Conservation (phyloP, 1,284 basidiomycete species). For the Rhodotorula sp. region DNA sequence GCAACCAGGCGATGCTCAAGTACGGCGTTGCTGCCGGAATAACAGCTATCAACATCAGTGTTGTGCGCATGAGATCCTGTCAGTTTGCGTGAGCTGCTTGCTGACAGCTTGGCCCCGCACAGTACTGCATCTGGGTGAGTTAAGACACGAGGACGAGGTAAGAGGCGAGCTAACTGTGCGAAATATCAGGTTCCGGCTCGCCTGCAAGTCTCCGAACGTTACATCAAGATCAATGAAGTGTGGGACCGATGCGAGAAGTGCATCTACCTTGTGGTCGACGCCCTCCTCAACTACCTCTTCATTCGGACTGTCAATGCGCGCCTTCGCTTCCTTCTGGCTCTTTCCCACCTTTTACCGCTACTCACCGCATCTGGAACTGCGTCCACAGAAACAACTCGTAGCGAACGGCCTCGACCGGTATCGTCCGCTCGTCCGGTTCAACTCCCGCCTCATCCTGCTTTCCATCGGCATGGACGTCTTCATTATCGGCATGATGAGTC, state of each 20-base stretch:
- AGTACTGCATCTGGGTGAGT: too few relatives aligned
- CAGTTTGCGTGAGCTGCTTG: too few relatives aligned
- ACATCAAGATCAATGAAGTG: not conserved
- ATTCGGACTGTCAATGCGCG: slow-evolving; percentile 26
- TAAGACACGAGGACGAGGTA: too few relatives aligned
- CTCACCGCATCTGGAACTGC: too few relatives aligned
- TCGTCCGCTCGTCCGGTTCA: slow-evolving; percentile 32
- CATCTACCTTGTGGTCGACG: slow-evolving; percentile 41
- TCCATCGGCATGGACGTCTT: slow-evolving; percentile 33
- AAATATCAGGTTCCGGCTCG: slow-evolving; percentile 41
- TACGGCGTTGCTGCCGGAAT: slow-evolving; percentile 30
- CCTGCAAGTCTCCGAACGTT: slow-evolving; percentile 24
- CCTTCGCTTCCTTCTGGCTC: too few relatives aligned
- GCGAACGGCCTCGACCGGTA: too few relatives aligned
- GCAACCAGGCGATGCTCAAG: slow-evolving; percentile 28
- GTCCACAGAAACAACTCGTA: too few relatives aligned
- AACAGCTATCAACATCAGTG: slow-evolving; percentile 33
- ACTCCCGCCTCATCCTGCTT: slow-evolving; percentile 34
- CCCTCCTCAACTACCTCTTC: slow-evolving; percentile 33
- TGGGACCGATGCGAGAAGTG: slow-evolving; percentile 12
- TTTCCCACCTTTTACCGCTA: slow-evolving; percentile 35
- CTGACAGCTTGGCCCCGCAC: not conserved
- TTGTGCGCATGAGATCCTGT: not conserved
- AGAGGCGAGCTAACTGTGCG: too few relatives aligned
- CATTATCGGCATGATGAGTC: slow-evolving; percentile 37